phyloP scores from a whole-genome alignment of 768 basidiomycete species.

The Leccinellum albellum region DNA sequence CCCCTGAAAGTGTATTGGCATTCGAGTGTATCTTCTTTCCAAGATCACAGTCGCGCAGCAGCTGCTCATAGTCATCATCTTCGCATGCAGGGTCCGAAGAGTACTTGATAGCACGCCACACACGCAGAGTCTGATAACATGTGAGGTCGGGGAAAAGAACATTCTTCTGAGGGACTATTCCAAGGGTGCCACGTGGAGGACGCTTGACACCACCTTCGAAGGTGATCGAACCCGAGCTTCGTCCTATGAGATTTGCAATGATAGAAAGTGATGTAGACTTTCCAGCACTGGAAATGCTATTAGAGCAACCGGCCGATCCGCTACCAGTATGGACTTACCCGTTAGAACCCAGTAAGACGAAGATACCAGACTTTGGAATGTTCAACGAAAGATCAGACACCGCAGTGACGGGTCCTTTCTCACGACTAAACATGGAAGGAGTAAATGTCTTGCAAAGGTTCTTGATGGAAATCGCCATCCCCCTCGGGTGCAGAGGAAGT shows the following conservation, averaged over 20 bases:
- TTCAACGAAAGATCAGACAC: slow-evolving; percentile 63
- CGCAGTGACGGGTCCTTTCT: slow-evolving; percentile 53
- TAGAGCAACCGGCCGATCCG: background rate
- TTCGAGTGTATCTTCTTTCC: slow-evolving; percentile 65
- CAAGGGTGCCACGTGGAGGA: slow-evolving; percentile 62
- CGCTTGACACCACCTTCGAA: slow-evolving; percentile 50
- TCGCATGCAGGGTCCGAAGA: slow-evolving; percentile 37
- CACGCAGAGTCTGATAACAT: slow-evolving; percentile 65
- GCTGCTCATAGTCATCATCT: slow-evolving; percentile 58
- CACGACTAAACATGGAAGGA: slow-evolving; percentile 44
- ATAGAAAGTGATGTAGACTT: slow-evolving; percentile 73
- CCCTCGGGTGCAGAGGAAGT: slow-evolving; percentile 31
- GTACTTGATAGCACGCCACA: slow-evolving; percentile 73
- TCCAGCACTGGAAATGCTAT: slow-evolving; percentile 50
- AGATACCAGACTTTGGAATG: slow-evolving; percentile 72
- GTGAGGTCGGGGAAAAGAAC: slow-evolving; percentile 75
- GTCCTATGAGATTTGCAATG: slow-evolving; percentile 58
- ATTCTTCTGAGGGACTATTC: slow-evolving; percentile 82
- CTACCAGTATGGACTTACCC: slow-evolving; percentile 38
- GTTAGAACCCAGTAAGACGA: slow-evolving; percentile 71
- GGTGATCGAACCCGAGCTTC: slow-evolving; percentile 53
- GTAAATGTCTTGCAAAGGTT: slow-evolving; percentile 59
- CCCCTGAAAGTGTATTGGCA: slow-evolving; percentile 66
- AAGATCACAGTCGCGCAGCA: slow-evolving; percentile 70
- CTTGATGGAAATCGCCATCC: slow-evolving; percentile 57